Base-by-base conservation (phyloP, 2,329 filamentous ascomycete genomes). In the Aspergillus uvarum region DNA sequence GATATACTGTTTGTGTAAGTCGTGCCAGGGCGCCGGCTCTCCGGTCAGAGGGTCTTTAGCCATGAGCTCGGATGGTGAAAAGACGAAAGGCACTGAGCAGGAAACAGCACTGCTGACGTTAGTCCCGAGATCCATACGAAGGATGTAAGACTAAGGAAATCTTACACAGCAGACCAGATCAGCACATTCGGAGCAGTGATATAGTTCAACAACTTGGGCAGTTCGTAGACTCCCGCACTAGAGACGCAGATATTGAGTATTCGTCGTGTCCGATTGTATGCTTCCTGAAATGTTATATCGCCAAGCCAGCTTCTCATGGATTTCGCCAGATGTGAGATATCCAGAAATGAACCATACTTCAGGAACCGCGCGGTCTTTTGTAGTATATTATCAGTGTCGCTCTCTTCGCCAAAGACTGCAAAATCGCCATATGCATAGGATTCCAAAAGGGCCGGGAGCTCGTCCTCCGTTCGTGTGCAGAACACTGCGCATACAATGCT, bases 191-290 rank as follows among this genome's bases (percentile, higher is more conserved):
- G 93, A 0, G 94, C 90, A 0, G 94, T 97, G 60, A 96, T 85
- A 70, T 96, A 97, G 74, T 98, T 98, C 67, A 98, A 82, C 0
- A 98, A 80, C 42, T 91, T 83, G 0, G 93, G 94, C 16, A 96
- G 81, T 72, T 97, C 93, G 74, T 96, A 95, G 57, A 94, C 84
- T 16, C 90, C 91, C 1, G 91, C 90, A 2, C 90, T 92, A 0
- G 93, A 96, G 6, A 98, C 93, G 60, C 91, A 93, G 42, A 98
- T 96, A 73, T 97, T 98, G 70, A 96, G 85, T 62, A 97, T 93
- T 60, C 92, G 86, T 29, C 92, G 86, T 0, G 93, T 96, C n/a
- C 92, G 88, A 72, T 96, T 96, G 79, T 97, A 97, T 0, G 92
- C 92, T 76, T 98, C 94, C 70, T 94, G 91, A 67, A 98, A 98